Evolutionary conservation across 1,139 yeast species (phyloP), one percentile per base, ranked within the genome.

Genomic region (Lodderomyces beijingensis): DNA sequence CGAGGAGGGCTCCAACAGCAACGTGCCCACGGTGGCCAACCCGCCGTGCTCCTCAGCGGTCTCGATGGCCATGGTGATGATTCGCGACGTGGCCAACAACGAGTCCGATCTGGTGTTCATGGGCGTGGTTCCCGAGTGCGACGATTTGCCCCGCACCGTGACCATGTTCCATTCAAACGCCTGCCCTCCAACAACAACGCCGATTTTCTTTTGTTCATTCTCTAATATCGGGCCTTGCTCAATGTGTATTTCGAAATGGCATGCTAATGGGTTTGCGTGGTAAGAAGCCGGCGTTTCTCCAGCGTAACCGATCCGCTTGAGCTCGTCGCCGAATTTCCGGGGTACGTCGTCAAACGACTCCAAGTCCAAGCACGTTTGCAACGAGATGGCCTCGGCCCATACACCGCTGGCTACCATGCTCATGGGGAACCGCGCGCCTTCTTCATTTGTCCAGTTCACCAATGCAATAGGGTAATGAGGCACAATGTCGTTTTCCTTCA

Each of bases 81-180:
- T 70, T 40, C 62, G 63, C 3, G 85, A 62, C 9, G 81, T 70
- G 1, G 78, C 72, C 14, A 77, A 61, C 34, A 81, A 49, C 0
- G 88, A 78, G 54, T 81, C 89, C 16, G 72, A 65, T 44, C 89
- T 67, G 27, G 72, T 62, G 27, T 57, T 54, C 60, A 81, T 58
- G n/a, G 88, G 88, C 0, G 89, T 81, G 1, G 88, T 77, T 14
- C 89, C 89, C 0, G 88, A 76, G 50, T 81, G 89, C 30, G 77
- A 77, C 3, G 84, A 79, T 44, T 65, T 70, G 17, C 89, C 89
- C 13, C 46, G 55, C 13, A 80, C 70, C 15, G 56, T 65, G 12
- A 77, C 64, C 32, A 66, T 70, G 39, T 65, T 62, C 88, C 89
- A 81, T 28, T 66, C 59, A 46, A 75, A 77, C 3, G 82, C 84